Percentiles rank a stretch among this genome's conserved stretches.
Evolutionary conservation across 2,329 filamentous ascomycete genomes (phyloP).

Genomic region (Cytospora leucostoma): DNA sequence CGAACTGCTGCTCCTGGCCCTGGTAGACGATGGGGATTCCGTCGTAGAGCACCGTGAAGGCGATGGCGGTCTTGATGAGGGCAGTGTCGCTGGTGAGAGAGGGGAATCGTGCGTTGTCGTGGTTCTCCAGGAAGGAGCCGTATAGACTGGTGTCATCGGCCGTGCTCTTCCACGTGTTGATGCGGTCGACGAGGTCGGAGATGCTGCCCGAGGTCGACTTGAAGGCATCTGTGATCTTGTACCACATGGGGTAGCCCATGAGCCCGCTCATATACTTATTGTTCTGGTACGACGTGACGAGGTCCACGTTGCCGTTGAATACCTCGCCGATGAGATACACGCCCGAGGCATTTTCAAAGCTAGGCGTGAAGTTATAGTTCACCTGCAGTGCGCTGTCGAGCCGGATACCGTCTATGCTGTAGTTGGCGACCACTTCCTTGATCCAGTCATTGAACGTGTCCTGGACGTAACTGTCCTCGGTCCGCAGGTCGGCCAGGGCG

Average conservation of each 20-base stretch:
- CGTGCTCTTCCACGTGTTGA: slow-evolving; percentile 31
- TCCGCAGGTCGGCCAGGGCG: slow-evolving; percentile 54
- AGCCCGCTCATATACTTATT: slow-evolving; percentile 50
- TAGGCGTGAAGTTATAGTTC: slow-evolving; percentile 50
- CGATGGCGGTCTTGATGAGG: slow-evolving; percentile 54
- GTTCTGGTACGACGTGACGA: slow-evolving; percentile 49
- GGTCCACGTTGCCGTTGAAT: slow-evolving; percentile 47
- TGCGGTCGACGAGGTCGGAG: slow-evolving; percentile 37
- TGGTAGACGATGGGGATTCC: slow-evolving; percentile 62
- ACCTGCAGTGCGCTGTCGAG: slow-evolving; percentile 53
- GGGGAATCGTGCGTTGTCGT: slow-evolving; percentile 49
- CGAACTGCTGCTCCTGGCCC: slow-evolving; percentile 58
- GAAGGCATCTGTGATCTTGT: slow-evolving; percentile 35
- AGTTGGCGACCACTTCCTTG: slow-evolving; percentile 48
- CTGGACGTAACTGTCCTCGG: slow-evolving; percentile 45
- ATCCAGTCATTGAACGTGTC: slow-evolving; percentile 52
- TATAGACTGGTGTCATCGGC: slow-evolving; percentile 41
- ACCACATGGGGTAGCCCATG: slow-evolving; percentile 52
- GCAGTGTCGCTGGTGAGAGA: slow-evolving; percentile 48
- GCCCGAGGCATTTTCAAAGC: slow-evolving; percentile 47
- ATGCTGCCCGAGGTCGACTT: slow-evolving; percentile 37
- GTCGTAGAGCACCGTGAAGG: slow-evolving; percentile 55
- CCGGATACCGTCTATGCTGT: slow-evolving; percentile 53
- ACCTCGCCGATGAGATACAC: slow-evolving; percentile 55
- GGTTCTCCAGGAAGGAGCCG: slow-evolving; percentile 52